Conservation (phyloP, 352 stramenopile genomes). For the Pythium oligandrum region DNA sequence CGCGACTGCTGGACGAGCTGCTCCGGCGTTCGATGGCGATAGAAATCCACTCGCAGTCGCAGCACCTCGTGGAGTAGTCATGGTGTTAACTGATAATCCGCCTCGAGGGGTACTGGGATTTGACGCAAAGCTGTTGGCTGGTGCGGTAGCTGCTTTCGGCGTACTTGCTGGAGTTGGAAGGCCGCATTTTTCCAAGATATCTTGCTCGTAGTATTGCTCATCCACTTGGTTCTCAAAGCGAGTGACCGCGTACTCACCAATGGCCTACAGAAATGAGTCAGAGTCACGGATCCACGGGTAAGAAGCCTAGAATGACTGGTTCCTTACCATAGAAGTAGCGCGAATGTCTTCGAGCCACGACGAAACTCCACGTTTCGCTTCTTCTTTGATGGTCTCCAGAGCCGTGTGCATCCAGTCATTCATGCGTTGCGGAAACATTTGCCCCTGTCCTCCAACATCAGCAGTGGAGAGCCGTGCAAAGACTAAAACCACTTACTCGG, state of each 20-base stretch:
- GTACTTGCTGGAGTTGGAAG: constrained; percentile 10
- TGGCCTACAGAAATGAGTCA: constrained; percentile 22
- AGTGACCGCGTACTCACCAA: constrained; percentile 64
- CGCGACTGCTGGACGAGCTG: constrained; percentile 5
- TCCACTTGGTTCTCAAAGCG: constrained; percentile 73
- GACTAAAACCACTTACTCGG: constrained; percentile 24
- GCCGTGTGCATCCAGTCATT: constrained; percentile 76
- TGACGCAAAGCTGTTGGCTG: too few relatives aligned
- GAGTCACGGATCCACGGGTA: not conserved
- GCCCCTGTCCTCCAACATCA: constrained; percentile 28
- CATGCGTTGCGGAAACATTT: constrained; percentile 70
- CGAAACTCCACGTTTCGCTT: constrained; percentile 58
- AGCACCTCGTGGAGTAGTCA: too few relatives aligned
- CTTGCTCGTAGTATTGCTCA: constrained; percentile 70
- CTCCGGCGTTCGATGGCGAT: not conserved
- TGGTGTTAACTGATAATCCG: too few relatives aligned
- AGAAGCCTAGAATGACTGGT: not conserved
- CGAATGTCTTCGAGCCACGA: constrained; percentile 73
- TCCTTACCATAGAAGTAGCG: constrained; percentile 39
- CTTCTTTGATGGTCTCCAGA: constrained; percentile 68
- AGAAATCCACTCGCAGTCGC: too few relatives aligned
- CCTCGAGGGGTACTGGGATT: too few relatives aligned
- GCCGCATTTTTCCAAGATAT: constrained; percentile 71
- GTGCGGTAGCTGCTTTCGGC: constrained; percentile 1
- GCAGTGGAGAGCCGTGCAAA: not conserved